Evolutionary conservation across 441 rosid species (phyloP).

Genomic region (Dalechampia spathulata): DNA sequence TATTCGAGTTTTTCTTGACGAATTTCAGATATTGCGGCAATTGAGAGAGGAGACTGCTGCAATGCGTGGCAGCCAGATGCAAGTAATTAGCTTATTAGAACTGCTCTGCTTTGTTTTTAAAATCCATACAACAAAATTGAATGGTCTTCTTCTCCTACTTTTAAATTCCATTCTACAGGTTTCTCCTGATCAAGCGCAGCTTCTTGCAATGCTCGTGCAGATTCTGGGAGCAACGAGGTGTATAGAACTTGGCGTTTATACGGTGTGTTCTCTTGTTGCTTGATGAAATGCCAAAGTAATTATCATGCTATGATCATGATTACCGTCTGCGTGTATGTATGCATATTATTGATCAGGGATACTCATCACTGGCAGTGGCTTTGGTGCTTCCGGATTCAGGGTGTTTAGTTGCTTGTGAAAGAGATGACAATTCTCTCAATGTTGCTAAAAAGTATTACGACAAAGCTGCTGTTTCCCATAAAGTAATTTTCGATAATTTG

Average conservation of each 20-base stretch:
- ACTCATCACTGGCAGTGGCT: conserved; percentile 87
- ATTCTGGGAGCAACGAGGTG: conserved; percentile 76
- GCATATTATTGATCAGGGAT: conserved; percentile 56
- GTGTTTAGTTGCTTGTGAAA: conserved; percentile 81
- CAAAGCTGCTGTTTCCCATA: conserved; percentile 70
- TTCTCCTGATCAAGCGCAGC: conserved; percentile 95
- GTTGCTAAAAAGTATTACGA: conserved; percentile 72
- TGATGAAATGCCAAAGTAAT: not conserved
- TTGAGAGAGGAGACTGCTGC: conserved; percentile 85
- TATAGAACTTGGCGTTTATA: conserved; percentile 90
- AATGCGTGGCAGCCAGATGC: conserved; percentile 87
- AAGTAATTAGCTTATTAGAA: conserved; percentile 27
- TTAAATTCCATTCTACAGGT: conserved; percentile 30
- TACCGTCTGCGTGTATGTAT: not conserved
- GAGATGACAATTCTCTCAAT: conserved; percentile 60
- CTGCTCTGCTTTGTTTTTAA: too few species aligned
- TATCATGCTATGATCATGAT: not conserved
- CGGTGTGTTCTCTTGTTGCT: conserved; percentile 32
- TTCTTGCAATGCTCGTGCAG: conserved; percentile 87
- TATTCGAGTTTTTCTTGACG: not conserved
- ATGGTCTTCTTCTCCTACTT: not conserved
- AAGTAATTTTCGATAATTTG: conserved; percentile 31
- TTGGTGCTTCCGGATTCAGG: conserved; percentile 72
- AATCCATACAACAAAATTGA: too few species aligned
- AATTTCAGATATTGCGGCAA: conserved; percentile 54